Base-by-base conservation (phyloP, 2,329 filamentous ascomycete genomes). In the Botrytis hyacinthi region DNA sequence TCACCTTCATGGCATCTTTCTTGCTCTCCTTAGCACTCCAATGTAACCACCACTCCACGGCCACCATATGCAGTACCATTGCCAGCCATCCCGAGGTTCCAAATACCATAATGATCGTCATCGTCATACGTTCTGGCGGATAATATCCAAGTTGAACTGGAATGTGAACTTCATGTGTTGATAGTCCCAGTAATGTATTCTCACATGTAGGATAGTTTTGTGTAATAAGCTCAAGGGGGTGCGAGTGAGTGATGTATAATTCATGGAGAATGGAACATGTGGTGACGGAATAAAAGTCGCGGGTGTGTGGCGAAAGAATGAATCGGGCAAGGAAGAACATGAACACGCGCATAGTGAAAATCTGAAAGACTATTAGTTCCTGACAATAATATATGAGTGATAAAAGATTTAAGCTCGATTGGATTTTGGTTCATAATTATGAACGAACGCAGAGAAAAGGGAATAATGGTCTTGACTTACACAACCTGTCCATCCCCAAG, bases 401-500 rank as follows among this genome's bases (percentile, higher is more conserved):
- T 61, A 7, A 22, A 22, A n/a, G 3, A 22, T 26, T 26, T 42
- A 2, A 4, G 0, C n/a, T 29, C 14, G 16, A 16, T 42, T 42
- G 8, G 10, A 29, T 12, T 12, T 20, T 7, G 22, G 26, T 10
- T 20, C 7, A n/a, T n/a, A 12, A 37, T 4, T 29, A 1, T 2
- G 1, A 44, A n/a, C 18, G n/a, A 22, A 18, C 22, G 32, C 10
- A n/a, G 12, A 60, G 9, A 12, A 20, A 10, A 22, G 9, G 26
- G 35, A 70, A n/a, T 35, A 48, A 51, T 4, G 4, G 8, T 26
- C 26, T 9, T 29, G 6, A 51, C 69, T 71, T 29, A 71, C 69
- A 22, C 32, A 63, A 2, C 69, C 69, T 26, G 42, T 29, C 69
- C 57, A 71, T 22, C 69, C 69, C 69, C 69, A 71, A 71, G 69